Base-by-base conservation (phyloP, 2,329 filamentous ascomycete species). In the Ophioceras dolichostomum region DNA sequence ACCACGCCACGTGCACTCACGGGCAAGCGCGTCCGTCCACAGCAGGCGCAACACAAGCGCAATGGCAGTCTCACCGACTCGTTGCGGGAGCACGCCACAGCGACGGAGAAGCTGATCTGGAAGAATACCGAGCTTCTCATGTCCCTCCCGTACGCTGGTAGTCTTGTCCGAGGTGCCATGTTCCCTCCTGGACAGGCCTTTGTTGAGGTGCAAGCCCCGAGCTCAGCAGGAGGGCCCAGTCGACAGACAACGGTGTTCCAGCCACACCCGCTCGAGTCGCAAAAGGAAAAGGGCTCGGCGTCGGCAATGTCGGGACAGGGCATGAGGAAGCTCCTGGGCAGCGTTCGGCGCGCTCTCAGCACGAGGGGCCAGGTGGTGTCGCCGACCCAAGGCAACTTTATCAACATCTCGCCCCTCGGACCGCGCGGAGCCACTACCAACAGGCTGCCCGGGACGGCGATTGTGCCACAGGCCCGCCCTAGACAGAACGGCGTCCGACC, bases 1-100 rank as follows among this genome's bases (percentile, higher is more conserved):
- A 65, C 65, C 9, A 77, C 73, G 4, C 75, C 76, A 4, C 70
- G 68, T 39, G 60, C 71, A 2, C 56, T 79, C 3, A 62, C 67
- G 10, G 73, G 72, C 39, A 79, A 79, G 51, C 67, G 72, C 13
- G 64, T 73, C 7, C 69, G 75, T 13, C 68, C 75, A 16, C 60
- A 61, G 10, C 55, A 64, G 29, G 57, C 60, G 9, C 68, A 72
- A 3, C 87, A 94, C 58, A 88, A 86, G 56, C 78, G 87, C 17
- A 94, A 84, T 51, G 86, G 80, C 35, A 95, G 88, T 54, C 80
- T 91, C 48, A 84, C 83, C 0, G 85, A 95, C 58, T 89, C 88
- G 1, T 57, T 89, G 36, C 68, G 86, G 47, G 83, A 91, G 57
- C 79, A 62, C 59, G 73, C 56, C 17, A 56, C 58, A 5, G 41